Percentiles rank a stretch among this genome's conserved stretches.
These are phyloP conservation scores for Leccinum pallidistipes DNA, from an alignment of 1,284 basidiomycete genomes.

Conservation along the genomic window DNA sequence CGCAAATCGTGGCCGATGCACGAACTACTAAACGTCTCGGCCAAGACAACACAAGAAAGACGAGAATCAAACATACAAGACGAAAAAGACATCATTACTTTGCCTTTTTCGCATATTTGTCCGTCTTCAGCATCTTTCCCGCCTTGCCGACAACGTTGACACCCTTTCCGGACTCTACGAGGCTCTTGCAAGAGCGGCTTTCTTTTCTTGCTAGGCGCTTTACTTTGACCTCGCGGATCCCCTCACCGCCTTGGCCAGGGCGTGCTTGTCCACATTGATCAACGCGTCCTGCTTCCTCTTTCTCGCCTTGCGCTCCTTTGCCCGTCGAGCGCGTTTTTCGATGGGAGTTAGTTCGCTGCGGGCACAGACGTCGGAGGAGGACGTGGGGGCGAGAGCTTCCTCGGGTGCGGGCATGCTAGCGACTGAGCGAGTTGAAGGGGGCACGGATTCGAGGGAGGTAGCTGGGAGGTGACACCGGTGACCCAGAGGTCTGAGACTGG, in stretches of 20 bases:
- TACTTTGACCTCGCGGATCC: conserved; percentile 7
- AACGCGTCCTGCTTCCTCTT: conserved; percentile 73
- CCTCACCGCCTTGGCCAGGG: conserved; percentile 33
- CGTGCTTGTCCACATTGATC: conserved; percentile 68
- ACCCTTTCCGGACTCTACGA: conserved; percentile 84
- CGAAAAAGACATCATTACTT: conserved; percentile 11
- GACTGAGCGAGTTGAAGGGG: conserved; percentile 79
- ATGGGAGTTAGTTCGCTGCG: conserved; percentile 83
- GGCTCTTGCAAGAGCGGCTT: conserved; percentile 68
- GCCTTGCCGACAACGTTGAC: conserved; percentile 86
- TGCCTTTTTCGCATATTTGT: conserved; percentile 9
- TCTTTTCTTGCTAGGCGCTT: conserved; percentile 75
- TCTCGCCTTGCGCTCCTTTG: conserved; percentile 75
- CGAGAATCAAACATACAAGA: conserved; percentile 9
- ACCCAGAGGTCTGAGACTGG: conserved; percentile 58
- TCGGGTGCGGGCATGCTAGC: conserved; percentile 91
- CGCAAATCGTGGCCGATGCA: not conserved
- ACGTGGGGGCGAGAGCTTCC: conserved; percentile 75
- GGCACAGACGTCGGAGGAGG: conserved; percentile 55
- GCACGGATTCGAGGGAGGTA: conserved; percentile 86
- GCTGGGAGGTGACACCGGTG: conserved; percentile 59
- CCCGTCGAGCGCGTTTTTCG: conserved; percentile 76
- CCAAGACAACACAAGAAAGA: not conserved
- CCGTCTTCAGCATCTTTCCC: conserved; percentile 29
- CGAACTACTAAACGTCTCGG: not conserved